Percentiles rank a stretch among this genome's conserved stretches.
These are phyloP conservation scores for Mortierella sp. DNA, from an alignment of 371 early-diverging fungal species.

Conservation along the genomic window DNA sequence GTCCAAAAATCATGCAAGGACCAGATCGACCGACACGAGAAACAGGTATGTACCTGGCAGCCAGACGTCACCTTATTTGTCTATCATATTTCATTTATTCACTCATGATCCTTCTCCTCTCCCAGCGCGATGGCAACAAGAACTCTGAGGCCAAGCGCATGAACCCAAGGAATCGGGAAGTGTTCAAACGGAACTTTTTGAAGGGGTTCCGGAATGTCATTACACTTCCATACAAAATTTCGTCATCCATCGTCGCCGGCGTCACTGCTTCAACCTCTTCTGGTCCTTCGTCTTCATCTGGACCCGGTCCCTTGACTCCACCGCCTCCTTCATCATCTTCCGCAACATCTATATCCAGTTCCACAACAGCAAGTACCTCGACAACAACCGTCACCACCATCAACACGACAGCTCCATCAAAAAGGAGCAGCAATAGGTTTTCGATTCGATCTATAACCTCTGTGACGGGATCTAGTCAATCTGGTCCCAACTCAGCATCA, in stretches of 20 bases:
- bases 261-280: slow-evolving; percentile 46
- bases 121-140: not conserved
- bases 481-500: not conserved
- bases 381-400: too few species aligned
- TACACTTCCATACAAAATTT: slow-evolving; percentile 61
- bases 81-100: not conserved
- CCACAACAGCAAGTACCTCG: slow-evolving; percentile 22
- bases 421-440: slow-evolving; percentile 42
- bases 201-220: slow-evolving; percentile 64
- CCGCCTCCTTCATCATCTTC: slow-evolving; percentile 1
- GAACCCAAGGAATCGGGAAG: slow-evolving; percentile 49
- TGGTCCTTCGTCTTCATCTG: slow-evolving; percentile 21
- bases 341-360: slow-evolving; percentile 13
- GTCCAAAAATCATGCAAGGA: slow-evolving; percentile 54
- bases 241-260: slow-evolving; percentile 61
- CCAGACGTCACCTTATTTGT: too few species aligned
- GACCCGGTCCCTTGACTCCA: slow-evolving; percentile 5
- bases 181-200: slow-evolving; percentile 61
- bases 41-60: slow-evolving; percentile 41
- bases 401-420: slow-evolving; percentile 46
- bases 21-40: slow-evolving; percentile 43
- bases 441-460: slow-evolving; percentile 45
- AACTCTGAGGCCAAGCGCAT: slow-evolving; percentile 38
- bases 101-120: not conserved
- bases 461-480: slow-evolving; percentile 16